Evolutionary conservation across 495 filamentous ascomycete species (phyloP), one percentile per base, ranked within the genome.

Genomic region (Darksidea phi): DNA sequence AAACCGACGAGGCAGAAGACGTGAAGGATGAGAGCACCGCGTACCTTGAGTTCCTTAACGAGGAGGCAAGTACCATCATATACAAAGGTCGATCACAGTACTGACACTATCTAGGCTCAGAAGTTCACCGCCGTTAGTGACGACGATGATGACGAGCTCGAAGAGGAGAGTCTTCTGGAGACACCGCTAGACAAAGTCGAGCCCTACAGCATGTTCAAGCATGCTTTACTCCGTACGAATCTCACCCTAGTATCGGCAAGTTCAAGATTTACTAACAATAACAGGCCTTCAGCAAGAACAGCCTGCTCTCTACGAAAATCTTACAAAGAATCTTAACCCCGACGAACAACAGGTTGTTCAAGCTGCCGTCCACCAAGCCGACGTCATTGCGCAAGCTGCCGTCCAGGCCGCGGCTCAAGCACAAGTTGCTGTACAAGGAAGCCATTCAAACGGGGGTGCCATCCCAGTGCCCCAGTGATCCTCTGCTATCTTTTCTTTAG

Each of bases 101-200:
- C 71, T 79, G 67, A 78, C 71, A 63, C 17, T 64, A 21, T 62
- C 7, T 70, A 91, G 85, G 91, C 91, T 6, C 84, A 88, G 67
- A 95, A 95, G 73, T 93, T 94, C 70, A 82, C 83, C 25, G 79
- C 83, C 8, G 79, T 79, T 11, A 83, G 82, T 25, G 84, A 86
- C 8, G 87, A 88, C 23, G 90, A 96, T 24, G 92, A 94, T 42
- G 92, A 97, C 34, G 85, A 95, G 20, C 80, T 95, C 23, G 94
- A 97, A 68, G 94, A 98, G 66, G 91, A 93, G 72, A 86, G 87
- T 50, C 77, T 97, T 52, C 84, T 97, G 11, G 94, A 97, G 73
- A 94, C 93, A 6, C 94, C 92, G 23, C 77, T 98, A 34, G 95
- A 98, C 75, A 90, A 90, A 73, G 79, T 98, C 54, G 95, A 98